Conservation (phyloP, 2,329 filamentous ascomycete genomes). For the Fusarium caatingaense region DNA sequence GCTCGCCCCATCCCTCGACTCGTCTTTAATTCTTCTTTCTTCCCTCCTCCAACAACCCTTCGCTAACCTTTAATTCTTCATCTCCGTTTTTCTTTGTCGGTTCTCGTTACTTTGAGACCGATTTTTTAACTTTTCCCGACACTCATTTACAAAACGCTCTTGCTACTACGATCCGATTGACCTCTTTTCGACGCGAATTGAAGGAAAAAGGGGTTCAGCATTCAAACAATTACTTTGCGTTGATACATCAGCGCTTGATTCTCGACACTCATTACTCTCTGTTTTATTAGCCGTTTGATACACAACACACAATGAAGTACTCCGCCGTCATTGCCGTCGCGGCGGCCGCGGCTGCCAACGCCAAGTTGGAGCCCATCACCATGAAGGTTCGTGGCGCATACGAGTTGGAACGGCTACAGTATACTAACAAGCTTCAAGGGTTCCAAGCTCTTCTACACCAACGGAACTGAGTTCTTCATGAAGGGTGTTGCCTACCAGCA, state of each 20-base stretch:
- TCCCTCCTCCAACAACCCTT: constrained; percentile 41
- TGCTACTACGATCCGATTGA: constrained; percentile 19
- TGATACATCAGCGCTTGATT: constrained; percentile 29
- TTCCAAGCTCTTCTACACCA: constrained; percentile 90
- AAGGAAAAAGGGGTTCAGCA: constrained; percentile 34
- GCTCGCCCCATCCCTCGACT: constrained; percentile 32
- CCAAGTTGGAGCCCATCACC: constrained; percentile 67
- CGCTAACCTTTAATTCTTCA: constrained; percentile 44
- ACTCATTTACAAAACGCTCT: constrained; percentile 45
- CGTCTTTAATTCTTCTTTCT: constrained; percentile 22
- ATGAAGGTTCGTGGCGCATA: constrained; percentile 70
- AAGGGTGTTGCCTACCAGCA: constrained; percentile 96
- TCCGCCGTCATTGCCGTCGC: constrained; percentile 56
- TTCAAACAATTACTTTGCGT: constrained; percentile 28
- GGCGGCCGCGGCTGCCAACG: constrained; percentile 54
- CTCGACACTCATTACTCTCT: constrained; percentile 36
- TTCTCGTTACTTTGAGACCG: constrained; percentile 43
- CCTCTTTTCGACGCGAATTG: constrained; percentile 22
- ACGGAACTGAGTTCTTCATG: constrained; percentile 77
- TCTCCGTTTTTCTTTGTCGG: constrained; percentile 37
- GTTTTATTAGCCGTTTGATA: constrained; percentile 32
- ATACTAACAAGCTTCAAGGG: constrained; percentile 59
- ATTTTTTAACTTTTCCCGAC: constrained; percentile 46
- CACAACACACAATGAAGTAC: constrained; percentile 49
- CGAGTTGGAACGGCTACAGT: neutral